Conservation (phyloP, 305 asterid species). For the Withania somnifera region DNA sequence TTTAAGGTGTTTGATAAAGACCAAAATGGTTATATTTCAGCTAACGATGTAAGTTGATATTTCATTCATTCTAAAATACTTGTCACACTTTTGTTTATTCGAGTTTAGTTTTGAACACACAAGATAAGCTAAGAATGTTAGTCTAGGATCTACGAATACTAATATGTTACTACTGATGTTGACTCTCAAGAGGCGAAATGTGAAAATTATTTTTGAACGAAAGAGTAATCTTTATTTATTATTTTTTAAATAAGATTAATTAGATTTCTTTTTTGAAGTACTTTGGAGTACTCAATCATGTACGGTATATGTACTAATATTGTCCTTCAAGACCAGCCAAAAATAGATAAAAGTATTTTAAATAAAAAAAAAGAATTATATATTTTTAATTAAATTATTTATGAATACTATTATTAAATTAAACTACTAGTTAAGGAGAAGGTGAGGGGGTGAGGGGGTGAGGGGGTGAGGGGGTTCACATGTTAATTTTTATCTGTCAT, state of each 20-base stretch:
- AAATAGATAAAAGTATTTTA: neutral
- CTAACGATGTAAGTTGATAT: constrained; percentile 15
- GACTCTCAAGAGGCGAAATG: neutral
- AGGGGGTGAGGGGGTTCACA: neutral
- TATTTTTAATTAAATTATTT: neutral
- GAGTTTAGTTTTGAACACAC: no score
- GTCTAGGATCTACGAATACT: no score
- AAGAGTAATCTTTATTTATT: no score
- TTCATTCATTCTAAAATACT: no score
- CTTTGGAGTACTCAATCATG: neutral
- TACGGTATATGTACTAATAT: neutral
- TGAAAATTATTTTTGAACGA: no score
- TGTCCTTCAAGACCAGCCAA: neutral
- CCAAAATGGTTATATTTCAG: constrained; percentile 18
- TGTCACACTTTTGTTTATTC: no score
- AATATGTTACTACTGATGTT: no score
- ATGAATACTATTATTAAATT: neutral
- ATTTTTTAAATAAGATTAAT: no score
- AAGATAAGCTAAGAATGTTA: no score
- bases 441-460: neutral
- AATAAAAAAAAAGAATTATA: neutral
- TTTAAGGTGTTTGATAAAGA: constrained; percentile 23
- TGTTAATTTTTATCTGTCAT: neutral
- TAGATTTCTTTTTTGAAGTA: neutral
- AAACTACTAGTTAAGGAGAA: neutral